These are phyloP conservation scores for Eutrema salsugineum DNA, from an alignment of 441 rosid genomes.

Conservation along the genomic window DNA sequence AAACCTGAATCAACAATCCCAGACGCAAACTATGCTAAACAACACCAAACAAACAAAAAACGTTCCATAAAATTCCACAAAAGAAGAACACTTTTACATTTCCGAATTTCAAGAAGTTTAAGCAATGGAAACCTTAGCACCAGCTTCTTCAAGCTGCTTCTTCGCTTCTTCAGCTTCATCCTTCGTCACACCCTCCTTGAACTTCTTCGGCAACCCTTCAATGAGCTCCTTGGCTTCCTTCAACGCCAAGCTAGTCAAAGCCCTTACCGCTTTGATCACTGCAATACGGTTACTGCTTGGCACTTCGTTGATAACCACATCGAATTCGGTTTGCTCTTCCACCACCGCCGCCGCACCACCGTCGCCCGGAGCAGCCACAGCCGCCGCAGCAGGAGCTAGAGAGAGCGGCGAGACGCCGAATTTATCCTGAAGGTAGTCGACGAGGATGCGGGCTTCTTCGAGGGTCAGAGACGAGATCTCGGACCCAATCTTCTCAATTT, in stretches of 20 bases:
- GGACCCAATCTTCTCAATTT: conserved; percentile 65
- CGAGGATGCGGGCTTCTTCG: conserved; percentile 73
- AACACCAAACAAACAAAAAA: background rate
- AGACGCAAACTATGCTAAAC: conserved; percentile 13
- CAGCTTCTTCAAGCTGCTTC: conserved; percentile 81
- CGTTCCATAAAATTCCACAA: background rate
- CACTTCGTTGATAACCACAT: conserved; percentile 56
- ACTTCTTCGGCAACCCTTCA: conserved; percentile 88
- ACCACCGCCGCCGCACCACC: conserved; percentile 31
- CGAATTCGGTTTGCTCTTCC: conserved; percentile 62
- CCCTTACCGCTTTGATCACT: conserved; percentile 79
- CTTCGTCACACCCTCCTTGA: conserved; percentile 61
- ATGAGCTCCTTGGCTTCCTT: conserved; percentile 87
- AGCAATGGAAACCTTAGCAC: conserved; percentile 62
- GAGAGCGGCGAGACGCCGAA: conserved; percentile 79
- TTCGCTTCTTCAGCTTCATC: conserved; percentile 83
- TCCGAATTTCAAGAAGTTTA: too few relatives aligned
- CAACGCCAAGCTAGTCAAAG: conserved; percentile 63
- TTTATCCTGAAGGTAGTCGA: conserved; percentile 80
- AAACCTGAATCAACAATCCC: conserved; percentile 1
- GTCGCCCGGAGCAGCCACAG: conserved; percentile 35
- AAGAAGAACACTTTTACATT: conserved; percentile 32
- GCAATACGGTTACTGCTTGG: conserved; percentile 65
- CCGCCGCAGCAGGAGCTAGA: conserved; percentile 54
- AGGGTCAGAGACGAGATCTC: conserved; percentile 71